Percentiles rank a stretch among this genome's conserved stretches.
Evolutionary conservation across 1,284 basidiomycete genomes (phyloP).

Genomic region (Lentinus polychrous): DNA sequence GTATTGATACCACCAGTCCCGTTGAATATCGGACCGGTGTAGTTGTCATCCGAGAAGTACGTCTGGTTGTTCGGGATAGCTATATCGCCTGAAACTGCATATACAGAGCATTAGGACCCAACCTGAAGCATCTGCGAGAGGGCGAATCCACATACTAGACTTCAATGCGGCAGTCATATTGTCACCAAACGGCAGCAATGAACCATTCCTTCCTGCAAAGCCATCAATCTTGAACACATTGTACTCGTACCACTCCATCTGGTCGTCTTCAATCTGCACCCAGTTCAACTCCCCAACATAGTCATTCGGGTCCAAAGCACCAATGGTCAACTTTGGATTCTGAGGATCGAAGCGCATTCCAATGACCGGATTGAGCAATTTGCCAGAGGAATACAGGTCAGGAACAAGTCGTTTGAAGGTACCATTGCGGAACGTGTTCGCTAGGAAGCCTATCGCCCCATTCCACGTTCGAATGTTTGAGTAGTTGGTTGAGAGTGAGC

Average conservation of each 20-base stretch:
- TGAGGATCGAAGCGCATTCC: constrained; percentile 3
- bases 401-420: background rate
- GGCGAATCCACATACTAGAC: background rate
- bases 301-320: constrained; percentile 4
- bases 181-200: constrained; percentile 1
- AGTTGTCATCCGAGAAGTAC: background rate
- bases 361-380: constrained; percentile 3
- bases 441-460: background rate
- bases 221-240: constrained; percentile 7
- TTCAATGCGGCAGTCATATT: background rate
- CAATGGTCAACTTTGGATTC: constrained; percentile 3
- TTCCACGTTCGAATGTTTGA: background rate
- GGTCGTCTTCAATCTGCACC: constrained; percentile 2
- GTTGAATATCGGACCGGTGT: constrained; percentile 2
- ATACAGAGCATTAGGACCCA: background rate
- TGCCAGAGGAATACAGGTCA: background rate
- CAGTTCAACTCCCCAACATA: constrained; percentile 4
- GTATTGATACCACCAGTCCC: background rate
- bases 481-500: background rate
- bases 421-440: background rate
- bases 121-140: background rate
- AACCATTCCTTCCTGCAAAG: constrained; percentile 4
- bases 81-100: background rate
- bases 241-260: background rate
- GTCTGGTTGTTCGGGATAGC: constrained; percentile 3